Evolutionary conservation across 345 rosid species (phyloP), one percentile per base, ranked within the genome.

Genomic region (Diplotaxis tenuifolia): DNA sequence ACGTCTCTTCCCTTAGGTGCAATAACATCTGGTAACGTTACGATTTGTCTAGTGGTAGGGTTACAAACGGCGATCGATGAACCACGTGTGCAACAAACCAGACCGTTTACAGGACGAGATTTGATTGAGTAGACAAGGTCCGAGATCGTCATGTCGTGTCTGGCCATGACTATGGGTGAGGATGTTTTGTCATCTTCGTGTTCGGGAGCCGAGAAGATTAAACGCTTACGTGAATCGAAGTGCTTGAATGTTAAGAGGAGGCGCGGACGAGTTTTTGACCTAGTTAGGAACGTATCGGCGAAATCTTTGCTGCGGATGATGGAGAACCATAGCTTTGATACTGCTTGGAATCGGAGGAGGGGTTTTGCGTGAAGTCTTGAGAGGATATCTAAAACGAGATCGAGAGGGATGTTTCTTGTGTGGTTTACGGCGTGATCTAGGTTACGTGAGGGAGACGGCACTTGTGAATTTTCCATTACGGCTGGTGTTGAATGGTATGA

Each of bases 141-240:
- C 4, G 47, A 52, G 60, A 66, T 31, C 19, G 71, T 52, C 71
- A 67, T 52, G 71, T 67, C 71, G 21, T 52, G 71, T 52, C 71
- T 67, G 5, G 71, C 49, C 9, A 19, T 6, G 4, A 5, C 31
- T 52, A 47, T 20, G 5, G 70, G n/a, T n/a, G n/a, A 19, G 29
- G 60, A 49, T 8, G 9, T 4, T 3, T 14, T 20, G 5, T 5
- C 32, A 27, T 55, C 31, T 9, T 54, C 14, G 49, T 31, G 29
- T 66, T 66, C 71, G 19, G 47, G 70, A 31, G 61, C 8, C 15
- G 61, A 67, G 20, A 52, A 67, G 29, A 32, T 20, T 22, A 67
- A 67, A 34, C 3, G 50, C n/a, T 54, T 67, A 0, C 3, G 2
- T 2, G 52, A 54, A 9, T 34, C 53, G 3, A 21, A 9, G 9